Base-by-base conservation (phyloP, 1,284 basidiomycete species). In the Butyriboletus appendiculatus region DNA sequence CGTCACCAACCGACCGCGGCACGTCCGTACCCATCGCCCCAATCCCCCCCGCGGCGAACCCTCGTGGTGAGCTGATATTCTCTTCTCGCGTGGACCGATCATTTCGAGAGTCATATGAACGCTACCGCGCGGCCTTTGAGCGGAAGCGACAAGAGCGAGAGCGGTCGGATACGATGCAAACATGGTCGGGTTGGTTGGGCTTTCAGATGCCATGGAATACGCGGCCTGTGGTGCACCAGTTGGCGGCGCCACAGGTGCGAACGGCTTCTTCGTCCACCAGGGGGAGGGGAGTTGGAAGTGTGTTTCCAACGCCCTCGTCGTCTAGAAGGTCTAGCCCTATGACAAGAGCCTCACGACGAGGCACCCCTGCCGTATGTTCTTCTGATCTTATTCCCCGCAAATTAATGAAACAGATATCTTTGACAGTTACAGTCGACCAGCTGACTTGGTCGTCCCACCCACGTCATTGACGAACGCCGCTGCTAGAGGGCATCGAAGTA, bases 41-140 rank as follows among this genome's bases (percentile, higher is more conserved):
- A 10, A 96, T 98, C 38, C 95, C 96, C 1, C 94, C 94, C 0
- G 81, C 92, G 7, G 78, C 77, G 35, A 98, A 96, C 72, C 94
- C 96, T 4, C 86, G 96, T 14, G 96, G 97, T 44, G 96, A 99
- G 67, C 84, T 99, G 58, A 96, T 99, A 59, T 98, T 99, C 72
- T 95, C 92, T 14, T 92, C 88, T 14, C 85, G 91, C 44, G 92
- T 99, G 33, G 88, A 92, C 58, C 80, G 81, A 41, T 69, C 74
- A 11, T 99, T 99, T 70, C 80, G 92, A 26, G 95, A 98, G 52
- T 84, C 90, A 0, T 99, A 99, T 73, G 95, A 98, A 71, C 83
- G 92, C 15, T 96, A 98, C 71, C 82, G 97, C 14, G 78, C 86
- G 10, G 88, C 88, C n/a, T 99, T 97, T 72, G 96, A 98, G 75